These are phyloP conservation scores for Geosiphon pyriformis DNA, from an alignment of 192 early-diverging fungal species.

Conservation along the genomic window DNA sequence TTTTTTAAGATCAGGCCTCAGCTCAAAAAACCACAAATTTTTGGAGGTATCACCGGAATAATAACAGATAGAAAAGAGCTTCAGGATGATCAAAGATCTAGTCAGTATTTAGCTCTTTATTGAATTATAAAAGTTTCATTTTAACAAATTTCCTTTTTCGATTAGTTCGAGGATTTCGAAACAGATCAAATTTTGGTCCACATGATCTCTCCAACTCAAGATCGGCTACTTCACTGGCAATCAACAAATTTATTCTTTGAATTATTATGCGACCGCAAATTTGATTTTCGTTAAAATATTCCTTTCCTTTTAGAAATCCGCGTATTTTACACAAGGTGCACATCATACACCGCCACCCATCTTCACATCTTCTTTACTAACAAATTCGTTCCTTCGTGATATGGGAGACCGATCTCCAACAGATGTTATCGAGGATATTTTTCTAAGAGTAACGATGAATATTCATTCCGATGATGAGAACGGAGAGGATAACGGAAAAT, in stretches of 20 bases:
- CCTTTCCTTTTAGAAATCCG: conserved; percentile 2
- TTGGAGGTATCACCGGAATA: conserved; percentile 23
- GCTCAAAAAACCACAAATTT: conserved; percentile 34
- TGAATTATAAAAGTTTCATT: not conserved
- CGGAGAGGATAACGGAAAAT: too few relatives aligned
- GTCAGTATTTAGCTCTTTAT: conserved; percentile 1
- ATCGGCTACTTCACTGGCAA: conserved; percentile 14
- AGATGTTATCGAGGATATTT: conserved; percentile 20
- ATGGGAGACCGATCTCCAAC: conserved; percentile 1
- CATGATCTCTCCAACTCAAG: conserved; percentile 3
- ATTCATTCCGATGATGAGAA: too few relatives aligned
- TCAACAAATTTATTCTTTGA: not conserved
- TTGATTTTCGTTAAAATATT: not conserved
- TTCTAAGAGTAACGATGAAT: too few relatives aligned
- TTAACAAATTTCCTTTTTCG: not conserved
- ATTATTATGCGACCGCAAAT: not conserved
- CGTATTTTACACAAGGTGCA: conserved; percentile 8
- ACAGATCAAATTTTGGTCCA: conserved; percentile 1
- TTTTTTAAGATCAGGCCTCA: conserved; percentile 28
- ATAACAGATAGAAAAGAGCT: conserved; percentile 17
- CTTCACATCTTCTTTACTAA: not conserved
- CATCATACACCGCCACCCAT: not conserved
- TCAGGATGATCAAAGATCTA: conserved; percentile 23
- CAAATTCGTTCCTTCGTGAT: conserved; percentile 4
- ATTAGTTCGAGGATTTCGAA: conserved; percentile 2